Conservation (phyloP, 345 rosid species). For the Corchorus capsularis region DNA sequence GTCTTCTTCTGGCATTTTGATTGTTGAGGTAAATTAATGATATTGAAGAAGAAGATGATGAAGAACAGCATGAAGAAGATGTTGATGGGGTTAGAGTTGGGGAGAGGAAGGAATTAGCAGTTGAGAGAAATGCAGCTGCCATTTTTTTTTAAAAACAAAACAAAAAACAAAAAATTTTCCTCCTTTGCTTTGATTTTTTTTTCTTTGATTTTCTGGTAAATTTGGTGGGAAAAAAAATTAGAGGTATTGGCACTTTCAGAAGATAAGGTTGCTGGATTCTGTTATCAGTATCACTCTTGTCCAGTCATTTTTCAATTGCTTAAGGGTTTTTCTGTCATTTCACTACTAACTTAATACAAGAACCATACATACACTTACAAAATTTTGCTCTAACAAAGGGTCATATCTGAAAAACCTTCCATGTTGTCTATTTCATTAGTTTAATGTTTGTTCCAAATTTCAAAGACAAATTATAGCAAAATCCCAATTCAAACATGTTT, state of each 20-base stretch:
- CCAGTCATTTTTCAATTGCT: neutral
- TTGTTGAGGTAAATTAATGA: conserved; percentile 26
- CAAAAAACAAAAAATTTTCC: neutral
- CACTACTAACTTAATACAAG: neutral
- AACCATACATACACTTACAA: neutral
- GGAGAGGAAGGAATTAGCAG: conserved; percentile 48
- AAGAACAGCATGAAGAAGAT: conserved; percentile 24
- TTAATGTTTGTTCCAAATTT: neutral
- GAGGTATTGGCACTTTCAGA: conserved; percentile 13
- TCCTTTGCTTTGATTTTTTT: conserved; percentile 26
- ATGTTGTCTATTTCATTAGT: neutral
- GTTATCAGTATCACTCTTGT: neutral
- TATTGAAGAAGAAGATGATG: conserved; percentile 18
- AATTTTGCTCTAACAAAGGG: neutral
- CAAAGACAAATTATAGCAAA: neutral
- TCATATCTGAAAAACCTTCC: neutral
- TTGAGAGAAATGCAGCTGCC: conserved; percentile 56
- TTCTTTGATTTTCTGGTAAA: conserved; percentile 27
- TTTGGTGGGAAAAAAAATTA: conserved; percentile 32
- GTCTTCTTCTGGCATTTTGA: conserved; percentile 29
- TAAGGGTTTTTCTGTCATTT: neutral
- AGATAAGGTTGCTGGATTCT: conserved; percentile 21
- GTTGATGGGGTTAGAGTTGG: conserved; percentile 27
- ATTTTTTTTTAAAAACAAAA: conserved; percentile 21
- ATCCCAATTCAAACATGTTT: neutral